Percentiles rank a stretch among this genome's conserved stretches.
These are phyloP conservation scores for Aspergillus novoparasiticus DNA, from an alignment of 2,329 filamentous ascomycete species.

Conservation along the genomic window DNA sequence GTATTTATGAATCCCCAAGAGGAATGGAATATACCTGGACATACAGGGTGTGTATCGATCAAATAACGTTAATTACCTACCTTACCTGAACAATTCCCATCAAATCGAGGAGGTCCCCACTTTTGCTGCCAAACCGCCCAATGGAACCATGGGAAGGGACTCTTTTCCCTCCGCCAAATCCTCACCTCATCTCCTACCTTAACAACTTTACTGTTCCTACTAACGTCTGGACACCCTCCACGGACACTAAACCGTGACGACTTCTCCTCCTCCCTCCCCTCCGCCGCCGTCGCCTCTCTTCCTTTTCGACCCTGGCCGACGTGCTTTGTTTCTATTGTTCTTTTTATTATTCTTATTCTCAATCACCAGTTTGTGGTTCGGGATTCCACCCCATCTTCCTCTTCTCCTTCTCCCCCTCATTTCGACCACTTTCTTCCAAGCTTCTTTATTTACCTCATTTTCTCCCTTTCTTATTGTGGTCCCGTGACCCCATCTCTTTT, in stretches of 20 bases:
- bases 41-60: background rate
- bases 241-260: slow-evolving; percentile 1
- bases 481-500: slow-evolving; percentile 7
- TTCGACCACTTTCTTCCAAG: slow-evolving; percentile 13
- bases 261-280: background rate
- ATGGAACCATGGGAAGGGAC: slow-evolving; percentile 8
- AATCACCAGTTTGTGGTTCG: slow-evolving; percentile 1
- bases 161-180: slow-evolving; percentile 1
- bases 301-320: background rate
- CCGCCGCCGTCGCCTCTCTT: background rate
- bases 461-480: background rate
- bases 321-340: background rate
- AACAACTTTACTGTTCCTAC: slow-evolving; percentile 1
- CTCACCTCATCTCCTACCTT: background rate
- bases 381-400: slow-evolving; percentile 5
- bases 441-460: background rate
- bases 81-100: background rate
- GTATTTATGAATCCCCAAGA: background rate
- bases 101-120: background rate
- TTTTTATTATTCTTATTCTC: background rate
- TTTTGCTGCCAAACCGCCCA: slow-evolving; percentile 5
- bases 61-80: background rate
- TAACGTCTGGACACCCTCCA: background rate
- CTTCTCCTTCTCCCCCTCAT: slow-evolving; percentile 8
- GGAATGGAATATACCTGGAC: background rate